These are phyloP conservation scores for Lactarius hengduanensis DNA, from an alignment of 768 basidiomycete species.

Conservation along the genomic window DNA sequence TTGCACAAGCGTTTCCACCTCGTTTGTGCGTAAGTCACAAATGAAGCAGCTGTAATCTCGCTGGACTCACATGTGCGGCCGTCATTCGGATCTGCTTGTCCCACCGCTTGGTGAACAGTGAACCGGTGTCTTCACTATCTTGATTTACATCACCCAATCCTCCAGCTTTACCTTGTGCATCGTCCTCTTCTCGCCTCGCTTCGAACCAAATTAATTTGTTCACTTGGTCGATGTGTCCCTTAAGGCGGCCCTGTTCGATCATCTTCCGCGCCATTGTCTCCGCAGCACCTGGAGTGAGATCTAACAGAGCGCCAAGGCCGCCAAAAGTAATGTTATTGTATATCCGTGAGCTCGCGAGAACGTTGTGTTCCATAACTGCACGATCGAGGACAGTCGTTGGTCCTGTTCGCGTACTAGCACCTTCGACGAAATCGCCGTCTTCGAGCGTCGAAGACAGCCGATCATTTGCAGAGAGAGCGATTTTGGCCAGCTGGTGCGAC, in stretches of 20 bases:
- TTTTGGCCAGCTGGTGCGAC: conserved; percentile 92
- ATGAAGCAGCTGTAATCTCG: conserved; percentile 11
- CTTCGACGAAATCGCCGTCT: conserved; percentile 54
- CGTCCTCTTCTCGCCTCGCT: conserved; percentile 79
- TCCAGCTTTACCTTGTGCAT: conserved; percentile 92
- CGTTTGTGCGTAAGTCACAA: conserved; percentile 16
- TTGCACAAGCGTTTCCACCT: conserved; percentile 90
- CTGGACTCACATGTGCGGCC: conserved; percentile 69
- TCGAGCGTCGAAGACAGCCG: conserved; percentile 66
- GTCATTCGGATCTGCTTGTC: conserved; percentile 90
- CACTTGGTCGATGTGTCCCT: conserved; percentile 94
- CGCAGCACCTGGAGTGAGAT: conserved; percentile 87
- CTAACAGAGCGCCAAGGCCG: conserved; percentile 88
- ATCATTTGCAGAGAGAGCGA: conserved; percentile 81
- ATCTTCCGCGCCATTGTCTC: conserved; percentile 98
- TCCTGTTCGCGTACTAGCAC: conserved; percentile 74
- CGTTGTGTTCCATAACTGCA: conserved; percentile 98
- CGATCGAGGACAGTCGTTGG: conserved; percentile 95
- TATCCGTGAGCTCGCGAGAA: conserved; percentile 93
- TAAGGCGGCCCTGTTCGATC: conserved; percentile 95
- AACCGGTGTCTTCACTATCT: conserved; percentile 83
- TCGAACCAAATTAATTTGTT: conserved; percentile 95
- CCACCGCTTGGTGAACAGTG: conserved; percentile 93
- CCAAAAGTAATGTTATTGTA: conserved; percentile 97
- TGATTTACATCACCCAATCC: conserved; percentile 87